Evolutionary conservation across 73 alveolate genomes (phyloP).

Genomic region (Tetrahymena thermophila): DNA sequence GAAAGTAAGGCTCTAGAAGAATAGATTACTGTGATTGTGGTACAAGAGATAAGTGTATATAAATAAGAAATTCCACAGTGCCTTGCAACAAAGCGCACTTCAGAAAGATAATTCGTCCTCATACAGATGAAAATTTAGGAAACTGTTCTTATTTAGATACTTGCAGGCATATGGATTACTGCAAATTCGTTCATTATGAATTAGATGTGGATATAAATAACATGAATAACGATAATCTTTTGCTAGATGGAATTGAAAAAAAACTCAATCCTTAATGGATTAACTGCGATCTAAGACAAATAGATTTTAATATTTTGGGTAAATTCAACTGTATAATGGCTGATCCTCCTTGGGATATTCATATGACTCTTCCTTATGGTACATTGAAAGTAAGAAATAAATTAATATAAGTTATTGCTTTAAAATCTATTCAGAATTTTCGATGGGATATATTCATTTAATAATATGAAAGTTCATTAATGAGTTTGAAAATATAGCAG

Average conservation of each 20-base stretch:
- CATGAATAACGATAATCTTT: slow-evolving; percentile 8
- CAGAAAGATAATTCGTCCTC: slow-evolving; percentile 24
- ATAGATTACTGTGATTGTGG: slow-evolving; percentile 19
- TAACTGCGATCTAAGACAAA: slow-evolving; percentile 74
- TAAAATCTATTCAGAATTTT: too few species aligned
- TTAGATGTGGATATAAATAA: slow-evolving; percentile 62
- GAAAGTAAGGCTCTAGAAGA: slow-evolving; percentile 13
- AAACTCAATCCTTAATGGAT: slow-evolving; percentile 79
- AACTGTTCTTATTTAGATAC: slow-evolving; percentile 95
- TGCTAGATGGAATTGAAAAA: slow-evolving; percentile 23
- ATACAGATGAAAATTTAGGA: slow-evolving; percentile 72
- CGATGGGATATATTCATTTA: too few species aligned
- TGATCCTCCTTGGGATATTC: slow-evolving; percentile 99
- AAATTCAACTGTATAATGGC: slow-evolving; percentile 91
- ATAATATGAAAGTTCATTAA: too few species aligned
- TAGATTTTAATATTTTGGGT: slow-evolving; percentile 77
- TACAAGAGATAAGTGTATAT: slow-evolving; percentile 28
- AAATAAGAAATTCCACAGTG: slow-evolving; percentile 4
- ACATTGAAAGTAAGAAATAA: slow-evolving; percentile 87
- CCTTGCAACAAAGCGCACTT: slow-evolving; percentile 34
- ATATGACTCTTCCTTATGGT: slow-evolving; percentile 96
- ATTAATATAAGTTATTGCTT: slow-evolving; percentile 30
- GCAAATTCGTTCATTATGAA: slow-evolving; percentile 73
- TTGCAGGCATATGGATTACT: slow-evolving; percentile 75
- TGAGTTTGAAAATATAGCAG: too few species aligned